Evolutionary conservation across 306 rosid genomes (phyloP), one percentile per base, ranked within the genome.

Genomic region (Fagus sylvatica): DNA sequence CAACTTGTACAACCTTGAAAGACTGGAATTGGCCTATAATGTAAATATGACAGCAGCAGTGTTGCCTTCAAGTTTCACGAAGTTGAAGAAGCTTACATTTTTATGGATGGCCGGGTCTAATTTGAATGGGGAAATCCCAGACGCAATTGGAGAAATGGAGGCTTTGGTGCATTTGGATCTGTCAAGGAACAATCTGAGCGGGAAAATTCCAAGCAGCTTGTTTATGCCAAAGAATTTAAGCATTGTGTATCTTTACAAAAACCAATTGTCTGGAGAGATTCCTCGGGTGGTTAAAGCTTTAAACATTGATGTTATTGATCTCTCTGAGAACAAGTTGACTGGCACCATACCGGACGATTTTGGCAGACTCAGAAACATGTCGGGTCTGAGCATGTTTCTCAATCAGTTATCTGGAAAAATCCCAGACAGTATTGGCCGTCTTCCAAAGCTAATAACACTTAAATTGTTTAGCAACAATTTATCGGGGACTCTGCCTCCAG

Each of bases 301-400:
- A 49, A 84, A 76, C n/a, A 69, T 93, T 76, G 53, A 13, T 7
- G 13, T 65, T 10, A 33, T 91, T 65, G 96, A 91, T 79, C 76
- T 93, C 33, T 41, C 89, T 0, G 36, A 6, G 0, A 91, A 89
- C 81, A 3, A 16, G 16, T 80, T 93, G 59, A 71, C 89, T 0
- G 94, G 94, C 15, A 59, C 42, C 48, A 82, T 93, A 77, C 96
- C 97, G 40, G 79, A 78, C 37, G 90, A 69, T 73, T 86, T 89
- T 60, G 91, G 93, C 11, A 87, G 83, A 76, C 94, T 91, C 0
- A 80, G 60, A 43, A 70, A 81, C 13, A 41, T 93, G 67, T 75
- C 71, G 0, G 76, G 53, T 0, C 76, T 93, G 81, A 46, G 59
- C 81, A 77, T 93, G 83, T 78, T 55, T 62, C 0, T 19, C 36